A percentile compares a stretch with the other conserved stretches of the same genome.
Evolutionary conservation across 192 early-diverging fungal genomes (phyloP).

Genomic region (Lobosporangium transversale): DNA sequence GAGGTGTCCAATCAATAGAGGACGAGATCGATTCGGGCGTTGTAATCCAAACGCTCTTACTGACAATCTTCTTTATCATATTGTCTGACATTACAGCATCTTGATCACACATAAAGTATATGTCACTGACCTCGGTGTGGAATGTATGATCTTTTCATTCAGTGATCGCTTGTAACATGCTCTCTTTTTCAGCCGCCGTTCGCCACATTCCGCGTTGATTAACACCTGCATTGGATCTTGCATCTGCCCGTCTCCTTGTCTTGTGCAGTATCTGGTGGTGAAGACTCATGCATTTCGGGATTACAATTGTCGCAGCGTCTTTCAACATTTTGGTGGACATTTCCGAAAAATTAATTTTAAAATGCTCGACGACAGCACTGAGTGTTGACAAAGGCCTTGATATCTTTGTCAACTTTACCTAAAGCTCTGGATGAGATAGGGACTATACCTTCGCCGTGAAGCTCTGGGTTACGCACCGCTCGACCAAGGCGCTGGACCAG

Average conservation of each 20-base stretch:
- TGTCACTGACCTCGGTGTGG: neutral
- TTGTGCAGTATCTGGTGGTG: neutral
- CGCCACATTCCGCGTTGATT: no score
- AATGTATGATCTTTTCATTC: neutral
- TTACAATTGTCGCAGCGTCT: conserved; percentile 6
- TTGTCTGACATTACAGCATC: neutral
- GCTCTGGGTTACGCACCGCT: neutral
- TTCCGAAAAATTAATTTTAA: conserved; percentile 8
- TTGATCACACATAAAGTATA: neutral
- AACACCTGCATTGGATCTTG: no score
- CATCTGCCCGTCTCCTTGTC: no score
- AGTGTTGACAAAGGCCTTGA: conserved; percentile 2
- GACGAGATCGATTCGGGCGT: neutral
- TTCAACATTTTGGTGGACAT: neutral
- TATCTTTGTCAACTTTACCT: neutral
- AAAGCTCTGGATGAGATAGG: neutral
- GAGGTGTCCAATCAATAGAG: neutral
- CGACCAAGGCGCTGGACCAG: conserved; percentile 16
- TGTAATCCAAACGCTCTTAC: neutral
- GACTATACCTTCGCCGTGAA: conserved; percentile 2
- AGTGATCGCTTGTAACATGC: neutral
- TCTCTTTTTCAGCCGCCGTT: neutral
- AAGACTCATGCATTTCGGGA: neutral
- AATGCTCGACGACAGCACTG: conserved; percentile 8
- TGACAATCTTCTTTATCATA: neutral